phyloP scores from a whole-genome alignment of 2,329 filamentous ascomycete species.

The Diaporthe longicolla region DNA sequence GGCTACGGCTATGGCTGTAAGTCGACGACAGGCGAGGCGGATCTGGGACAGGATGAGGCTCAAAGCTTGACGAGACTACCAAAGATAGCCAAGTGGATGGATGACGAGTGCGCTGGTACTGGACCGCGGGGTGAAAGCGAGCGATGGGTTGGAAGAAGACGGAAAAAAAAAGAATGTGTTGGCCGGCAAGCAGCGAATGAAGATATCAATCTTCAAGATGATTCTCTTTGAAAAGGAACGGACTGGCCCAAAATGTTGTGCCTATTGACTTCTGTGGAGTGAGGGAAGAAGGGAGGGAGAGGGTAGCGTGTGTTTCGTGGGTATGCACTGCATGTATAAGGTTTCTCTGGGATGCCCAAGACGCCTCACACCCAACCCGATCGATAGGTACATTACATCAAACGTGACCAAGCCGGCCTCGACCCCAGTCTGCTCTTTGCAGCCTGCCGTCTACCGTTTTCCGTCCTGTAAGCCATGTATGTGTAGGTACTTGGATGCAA shows the following conservation, averaged over 20 bases:
- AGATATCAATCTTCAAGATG: slow-evolving; percentile 32
- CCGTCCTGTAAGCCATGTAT: slow-evolving; percentile 24
- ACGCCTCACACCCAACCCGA: not conserved
- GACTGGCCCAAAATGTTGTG: slow-evolving; percentile 40
- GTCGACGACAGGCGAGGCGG: slow-evolving; percentile 16
- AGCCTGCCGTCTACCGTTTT: not conserved
- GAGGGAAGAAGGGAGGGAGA: slow-evolving; percentile 17
- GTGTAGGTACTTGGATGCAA: not conserved
- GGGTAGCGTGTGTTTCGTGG: slow-evolving; percentile 13
- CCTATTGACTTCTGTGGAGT: slow-evolving; percentile 36
- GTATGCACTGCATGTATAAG: slow-evolving; percentile 43
- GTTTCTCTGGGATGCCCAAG: slow-evolving; percentile 26
- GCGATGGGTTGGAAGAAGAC: not conserved
- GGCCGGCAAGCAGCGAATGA: slow-evolving; percentile 42
- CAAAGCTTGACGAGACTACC: slow-evolving; percentile 6
- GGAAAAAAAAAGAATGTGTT: slow-evolving; percentile 29
- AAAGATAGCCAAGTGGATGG: not conserved
- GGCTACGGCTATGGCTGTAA: slow-evolving; percentile 23
- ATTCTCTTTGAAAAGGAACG: slow-evolving; percentile 36
- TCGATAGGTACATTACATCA: not conserved
- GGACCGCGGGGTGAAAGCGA: slow-evolving; percentile 22
- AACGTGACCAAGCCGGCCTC: not conserved
- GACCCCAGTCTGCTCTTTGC: not conserved
- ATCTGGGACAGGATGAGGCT: slow-evolving; percentile 25
- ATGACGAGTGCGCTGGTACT: slow-evolving; percentile 18